phyloP scores from a whole-genome alignment of 1,284 basidiomycete genomes.

The Rhodotorula sp. region DNA sequence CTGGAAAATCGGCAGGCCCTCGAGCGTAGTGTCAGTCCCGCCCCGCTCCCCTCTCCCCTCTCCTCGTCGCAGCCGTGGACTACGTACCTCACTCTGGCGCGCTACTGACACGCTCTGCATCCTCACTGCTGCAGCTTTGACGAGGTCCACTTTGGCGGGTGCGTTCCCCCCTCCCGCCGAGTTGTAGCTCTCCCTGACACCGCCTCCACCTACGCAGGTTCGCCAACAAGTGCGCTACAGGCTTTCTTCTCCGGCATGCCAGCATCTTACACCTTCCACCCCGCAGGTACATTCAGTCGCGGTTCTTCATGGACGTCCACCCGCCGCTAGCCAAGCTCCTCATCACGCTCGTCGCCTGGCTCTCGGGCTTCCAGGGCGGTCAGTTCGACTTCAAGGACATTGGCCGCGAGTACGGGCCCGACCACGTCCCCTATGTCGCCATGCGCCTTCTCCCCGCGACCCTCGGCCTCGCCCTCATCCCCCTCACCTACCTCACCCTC shows the following conservation, averaged over 20 bases:
- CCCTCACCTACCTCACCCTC: conserved; percentile 89
- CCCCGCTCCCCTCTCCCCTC: not conserved
- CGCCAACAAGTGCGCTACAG: conserved; percentile 35
- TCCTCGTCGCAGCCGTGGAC: too few relatives aligned
- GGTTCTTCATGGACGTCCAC: conserved; percentile 94
- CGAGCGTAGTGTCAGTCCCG: conserved; percentile 79
- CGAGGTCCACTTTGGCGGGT: conserved; percentile 96
- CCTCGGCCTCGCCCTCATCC: conserved; percentile 87
- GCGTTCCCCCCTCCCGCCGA: not conserved
- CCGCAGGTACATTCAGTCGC: conserved; percentile 86
- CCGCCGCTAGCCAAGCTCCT: conserved; percentile 94
- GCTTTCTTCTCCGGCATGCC: too few relatives aligned
- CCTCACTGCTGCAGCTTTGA: conserved; percentile 68
- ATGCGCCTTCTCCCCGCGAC: conserved; percentile 91
- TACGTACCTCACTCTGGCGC: too few relatives aligned
- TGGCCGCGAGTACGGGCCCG: conserved; percentile 68
- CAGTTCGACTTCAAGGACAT: conserved; percentile 97
- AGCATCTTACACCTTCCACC: conserved; percentile 50
- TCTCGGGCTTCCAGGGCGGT: conserved; percentile 83
- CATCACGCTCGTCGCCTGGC: conserved; percentile 83
- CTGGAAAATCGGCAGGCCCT: conserved; percentile 75
- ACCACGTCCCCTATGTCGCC: conserved; percentile 85
- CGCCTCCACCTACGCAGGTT: conserved; percentile 20
- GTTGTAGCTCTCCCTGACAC: not conserved
- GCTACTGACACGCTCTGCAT: not conserved